phyloP scores from a whole-genome alignment of 345 rosid genomes.

The Euclidium syriacum region DNA sequence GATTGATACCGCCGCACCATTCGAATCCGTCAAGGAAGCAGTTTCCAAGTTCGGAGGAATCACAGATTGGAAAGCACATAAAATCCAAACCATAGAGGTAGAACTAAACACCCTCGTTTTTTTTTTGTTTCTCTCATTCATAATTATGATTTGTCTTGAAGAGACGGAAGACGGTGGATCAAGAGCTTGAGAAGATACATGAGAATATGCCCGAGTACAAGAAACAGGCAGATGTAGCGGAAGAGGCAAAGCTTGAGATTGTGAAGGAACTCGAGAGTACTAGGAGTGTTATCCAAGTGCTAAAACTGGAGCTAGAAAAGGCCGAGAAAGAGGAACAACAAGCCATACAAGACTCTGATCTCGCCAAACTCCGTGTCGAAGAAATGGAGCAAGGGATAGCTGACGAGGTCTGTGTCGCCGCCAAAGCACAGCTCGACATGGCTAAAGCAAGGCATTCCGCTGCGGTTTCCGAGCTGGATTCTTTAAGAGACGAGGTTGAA shows the following conservation, averaged over 20 bases:
- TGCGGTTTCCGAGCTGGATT: constrained; percentile 66
- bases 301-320: constrained; percentile 78
- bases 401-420: constrained; percentile 74
- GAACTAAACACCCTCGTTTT: not conserved
- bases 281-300: constrained; percentile 62
- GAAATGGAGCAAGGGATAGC: constrained; percentile 93
- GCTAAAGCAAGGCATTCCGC: constrained; percentile 76
- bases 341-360: constrained; percentile 92
- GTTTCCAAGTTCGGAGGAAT: constrained; percentile 97
- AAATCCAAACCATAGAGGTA: constrained; percentile 79
- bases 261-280: constrained; percentile 68
- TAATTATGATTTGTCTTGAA: constrained; percentile 10
- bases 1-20: constrained; percentile 83
- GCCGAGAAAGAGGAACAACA: constrained; percentile 89
- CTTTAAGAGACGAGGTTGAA: constrained; percentile 61
- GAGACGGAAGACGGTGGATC: constrained; percentile 74
- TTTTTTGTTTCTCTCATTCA: not conserved
- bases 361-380: constrained; percentile 74
- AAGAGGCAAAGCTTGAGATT: constrained; percentile 50
- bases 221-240: constrained; percentile 54
- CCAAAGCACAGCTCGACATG: constrained; percentile 87
- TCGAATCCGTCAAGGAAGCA: constrained; percentile 90
- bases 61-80: constrained; percentile 97
- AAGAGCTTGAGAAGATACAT: constrained; percentile 67
- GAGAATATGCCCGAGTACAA: constrained; percentile 61